Conservation (phyloP, 805 yeast species). For the Monosporozyma aquatica region DNA sequence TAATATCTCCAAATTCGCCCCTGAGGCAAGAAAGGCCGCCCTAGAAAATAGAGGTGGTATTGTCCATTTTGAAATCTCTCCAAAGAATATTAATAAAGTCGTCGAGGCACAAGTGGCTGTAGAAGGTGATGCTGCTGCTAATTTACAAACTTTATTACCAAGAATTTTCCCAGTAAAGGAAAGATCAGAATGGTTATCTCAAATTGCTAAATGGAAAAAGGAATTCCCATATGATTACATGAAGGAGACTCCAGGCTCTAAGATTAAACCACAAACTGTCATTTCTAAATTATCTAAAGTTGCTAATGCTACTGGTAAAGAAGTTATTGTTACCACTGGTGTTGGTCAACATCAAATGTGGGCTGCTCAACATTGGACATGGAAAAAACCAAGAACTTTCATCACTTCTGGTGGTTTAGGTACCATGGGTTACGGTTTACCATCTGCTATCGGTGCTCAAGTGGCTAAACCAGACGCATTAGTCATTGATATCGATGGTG, state of each 20-base stretch:
- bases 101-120: conserved; percentile 93
- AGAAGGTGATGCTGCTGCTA: conserved; percentile 89
- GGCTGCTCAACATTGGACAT: conserved; percentile 97
- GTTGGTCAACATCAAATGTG: conserved; percentile 99
- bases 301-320: conserved; percentile 45
- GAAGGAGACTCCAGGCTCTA: conserved; percentile 68
- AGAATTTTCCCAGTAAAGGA: conserved; percentile 51
- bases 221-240: conserved; percentile 80
- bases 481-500: conserved; percentile 97
- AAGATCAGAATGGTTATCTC: conserved; percentile 73
- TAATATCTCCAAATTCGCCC: conserved; percentile 79
- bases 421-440: conserved; percentile 97
- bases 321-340: conserved; percentile 90
- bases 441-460: conserved; percentile 98
- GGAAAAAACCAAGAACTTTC: conserved; percentile 87
- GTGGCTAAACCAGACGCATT: conserved; percentile 89
- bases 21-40: conserved; percentile 86
- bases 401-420: conserved; percentile 98
- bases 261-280: conserved; percentile 88
- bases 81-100: conserved; percentile 96
- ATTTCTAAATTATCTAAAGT: conserved; percentile 69
- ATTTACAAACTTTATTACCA: conserved; percentile 66
- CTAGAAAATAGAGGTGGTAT: conserved; percentile 88
- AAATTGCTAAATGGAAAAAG: conserved; percentile 72
- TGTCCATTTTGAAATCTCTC: conserved; percentile 89